A percentile compares a stretch with the other conserved stretches of the same genome.
Evolutionary conservation across 805 yeast species (phyloP).

Genomic region (Starmerella scarabaei): DNA sequence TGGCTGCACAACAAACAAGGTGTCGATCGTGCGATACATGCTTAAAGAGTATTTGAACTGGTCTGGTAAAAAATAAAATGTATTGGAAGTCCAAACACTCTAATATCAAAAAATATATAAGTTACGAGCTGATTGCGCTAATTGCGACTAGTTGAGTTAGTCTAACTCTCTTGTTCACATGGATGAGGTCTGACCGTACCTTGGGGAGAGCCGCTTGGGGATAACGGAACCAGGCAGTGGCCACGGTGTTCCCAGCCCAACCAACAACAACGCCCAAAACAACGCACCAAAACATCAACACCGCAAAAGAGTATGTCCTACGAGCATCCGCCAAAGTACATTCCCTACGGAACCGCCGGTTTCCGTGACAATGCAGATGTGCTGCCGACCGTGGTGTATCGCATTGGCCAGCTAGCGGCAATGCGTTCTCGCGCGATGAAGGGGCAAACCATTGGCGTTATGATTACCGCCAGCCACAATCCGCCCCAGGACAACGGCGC

Average conservation of each 20-base stretch:
- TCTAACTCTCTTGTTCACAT: too few relatives aligned
- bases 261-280: too few relatives aligned
- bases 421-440: slow-evolving; percentile 60
- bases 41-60: slow-evolving; percentile 32
- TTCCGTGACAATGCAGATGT: slow-evolving; percentile 62
- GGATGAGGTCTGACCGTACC: too few relatives aligned
- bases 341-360: slow-evolving; percentile 93
- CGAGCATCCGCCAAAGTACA: slow-evolving; percentile 15
- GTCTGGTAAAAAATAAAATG: neutral
- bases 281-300: too few relatives aligned
- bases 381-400: slow-evolving; percentile 68
- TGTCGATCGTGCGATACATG: slow-evolving; percentile 62
- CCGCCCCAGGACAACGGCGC: slow-evolving; percentile 89
- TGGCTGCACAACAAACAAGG: slow-evolving; percentile 47
- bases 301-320: too few relatives aligned
- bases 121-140: too few relatives aligned
- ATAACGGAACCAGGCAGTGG: too few relatives aligned
- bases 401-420: slow-evolving; percentile 72
- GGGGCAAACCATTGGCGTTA: slow-evolving; percentile 74
- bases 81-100: too few relatives aligned
- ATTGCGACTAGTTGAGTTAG: too few relatives aligned
- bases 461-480: slow-evolving; percentile 93
- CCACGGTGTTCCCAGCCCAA: too few relatives aligned
- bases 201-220: too few relatives aligned
- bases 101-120: neutral